Base-by-base conservation (phyloP, 2,329 filamentous ascomycete species). In the Sclerotinia sclerotiorum region DNA sequence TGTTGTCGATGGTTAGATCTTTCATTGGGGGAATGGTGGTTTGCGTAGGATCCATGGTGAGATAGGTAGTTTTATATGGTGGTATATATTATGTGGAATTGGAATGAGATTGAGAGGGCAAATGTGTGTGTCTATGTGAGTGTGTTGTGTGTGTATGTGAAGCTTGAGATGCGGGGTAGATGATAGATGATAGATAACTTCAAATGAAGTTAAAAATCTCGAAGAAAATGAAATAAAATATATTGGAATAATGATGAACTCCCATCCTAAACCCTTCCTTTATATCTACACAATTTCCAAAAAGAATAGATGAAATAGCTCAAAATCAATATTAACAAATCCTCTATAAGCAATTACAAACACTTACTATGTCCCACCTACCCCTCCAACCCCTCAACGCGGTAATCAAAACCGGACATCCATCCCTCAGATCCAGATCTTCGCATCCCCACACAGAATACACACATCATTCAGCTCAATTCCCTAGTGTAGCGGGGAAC, bases 1-100 rank as follows among this genome's bases (percentile, higher is more conserved):
- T 93, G 79, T 93, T 93, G 76, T 92, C 89, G 72, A 90, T 89
- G 1, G 88, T 93, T 48, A 93, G 82, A 79, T 93, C 87, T 76
- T 89, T 89, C 78, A 90, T 81, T 10, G 81, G 80, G 68, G 85
- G 86, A 24, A 72, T 63, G 3, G 68, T 73, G 1, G 69, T 57
- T 32, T 72, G 58, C 27, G 65, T 17, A 1, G 70, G 67, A 29
- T 73, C 71, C 74, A 76, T 76, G 46, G 8, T 60, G 24, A 44
- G 42, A 29, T 11, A 44, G 42, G n/a, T 11, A 1, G 13, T 42
- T 24, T n/a, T 52, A 17, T 35, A 7, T 65, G 11, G 29, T 32
- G 19, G n/a, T 65, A 29, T 29, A 29, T 29, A 29, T 10, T 32
- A 5, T 21, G n/a, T 13, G 27, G 27, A 21, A 2, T 32, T 48